phyloP scores from a whole-genome alignment of 2,329 filamentous ascomycete species.

The Biscogniauxia sp. region DNA sequence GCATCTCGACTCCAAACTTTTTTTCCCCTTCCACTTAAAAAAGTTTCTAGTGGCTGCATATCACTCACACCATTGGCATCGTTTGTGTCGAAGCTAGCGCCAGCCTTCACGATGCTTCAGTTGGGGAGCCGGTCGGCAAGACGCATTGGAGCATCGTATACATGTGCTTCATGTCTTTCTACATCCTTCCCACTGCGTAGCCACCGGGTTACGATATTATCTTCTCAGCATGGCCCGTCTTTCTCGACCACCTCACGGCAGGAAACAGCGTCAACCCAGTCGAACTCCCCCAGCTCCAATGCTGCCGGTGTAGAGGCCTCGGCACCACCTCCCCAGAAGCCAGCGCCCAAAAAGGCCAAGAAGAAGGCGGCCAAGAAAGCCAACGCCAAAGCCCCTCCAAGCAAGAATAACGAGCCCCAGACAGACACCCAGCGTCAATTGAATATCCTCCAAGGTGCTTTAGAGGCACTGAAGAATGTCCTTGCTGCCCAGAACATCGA shows the following conservation, averaged over 20 bases:
- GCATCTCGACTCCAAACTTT: not conserved
- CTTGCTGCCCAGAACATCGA: slow-evolving; percentile 33
- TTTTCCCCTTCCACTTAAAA: not conserved
- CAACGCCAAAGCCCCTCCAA: slow-evolving; percentile 24
- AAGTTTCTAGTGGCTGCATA: too few relatives aligned
- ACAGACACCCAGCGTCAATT: slow-evolving; percentile 27
- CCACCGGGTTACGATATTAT: slow-evolving; percentile 13
- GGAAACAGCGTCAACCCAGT: slow-evolving; percentile 6
- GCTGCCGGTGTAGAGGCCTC: not conserved
- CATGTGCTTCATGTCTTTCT: slow-evolving; percentile 29
- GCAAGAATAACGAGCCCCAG: slow-evolving; percentile 5
- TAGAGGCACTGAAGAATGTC: slow-evolving; percentile 38
- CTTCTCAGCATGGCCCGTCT: slow-evolving; percentile 16
- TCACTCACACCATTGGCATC: not conserved
- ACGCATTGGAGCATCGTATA: slow-evolving; percentile 27
- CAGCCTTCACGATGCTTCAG: slow-evolving; percentile 34
- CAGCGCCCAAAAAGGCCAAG: not conserved
- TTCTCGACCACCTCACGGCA: slow-evolving; percentile 21
- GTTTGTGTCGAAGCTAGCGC: slow-evolving; percentile 6
- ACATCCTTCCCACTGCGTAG: slow-evolving; percentile 9
- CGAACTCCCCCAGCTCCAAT: not conserved
- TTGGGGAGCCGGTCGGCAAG: slow-evolving; percentile 27
- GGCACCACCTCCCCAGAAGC: not conserved
- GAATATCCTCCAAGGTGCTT: slow-evolving; percentile 35
- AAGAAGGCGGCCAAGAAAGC: not conserved